Evolutionary conservation across 2,329 filamentous ascomycete species (phyloP).

Genomic region (Fonsecaea pedrosoi): DNA sequence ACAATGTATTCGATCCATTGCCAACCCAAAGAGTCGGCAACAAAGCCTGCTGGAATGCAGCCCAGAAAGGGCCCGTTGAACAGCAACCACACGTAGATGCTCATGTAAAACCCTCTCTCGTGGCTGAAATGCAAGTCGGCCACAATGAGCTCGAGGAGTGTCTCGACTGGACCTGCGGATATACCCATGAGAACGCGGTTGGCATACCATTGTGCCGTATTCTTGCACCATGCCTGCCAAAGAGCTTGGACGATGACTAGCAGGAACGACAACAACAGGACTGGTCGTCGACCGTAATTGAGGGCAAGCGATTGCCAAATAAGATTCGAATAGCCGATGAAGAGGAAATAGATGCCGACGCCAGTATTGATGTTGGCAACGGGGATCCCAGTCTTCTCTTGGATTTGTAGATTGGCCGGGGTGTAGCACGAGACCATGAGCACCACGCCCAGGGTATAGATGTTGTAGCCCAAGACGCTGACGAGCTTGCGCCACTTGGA

Average conservation of each 20-base stretch:
- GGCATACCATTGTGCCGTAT: conserved; percentile 56
- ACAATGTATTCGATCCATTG: conserved; percentile 36
- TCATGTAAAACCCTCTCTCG: conserved; percentile 36
- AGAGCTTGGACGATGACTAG: conserved; percentile 47
- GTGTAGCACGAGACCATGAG: conserved; percentile 44
- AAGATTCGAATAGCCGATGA: conserved; percentile 45
- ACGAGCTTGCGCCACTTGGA: conserved; percentile 43
- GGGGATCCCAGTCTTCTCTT: conserved; percentile 51
- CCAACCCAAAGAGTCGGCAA: conserved; percentile 37
- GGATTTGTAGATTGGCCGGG: conserved; percentile 47
- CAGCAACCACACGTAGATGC: conserved; percentile 34
- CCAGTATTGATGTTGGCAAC: conserved; percentile 54
- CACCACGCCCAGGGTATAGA: conserved; percentile 45
- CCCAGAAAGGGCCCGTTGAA: conserved; percentile 32
- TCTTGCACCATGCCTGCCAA: conserved; percentile 54
- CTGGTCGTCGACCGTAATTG: conserved; percentile 48
- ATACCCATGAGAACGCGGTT: conserved; percentile 57
- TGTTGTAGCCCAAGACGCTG: conserved; percentile 44
- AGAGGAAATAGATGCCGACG: conserved; percentile 54
- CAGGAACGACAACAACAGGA: conserved; percentile 41
- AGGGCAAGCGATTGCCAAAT: conserved; percentile 57
- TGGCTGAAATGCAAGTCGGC: conserved; percentile 50
- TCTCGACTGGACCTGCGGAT: conserved; percentile 56
- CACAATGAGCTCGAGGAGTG: conserved; percentile 55
- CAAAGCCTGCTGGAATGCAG: conserved; percentile 35